Base-by-base conservation (phyloP, 441 rosid genomes). In the Sinapis alba region DNA sequence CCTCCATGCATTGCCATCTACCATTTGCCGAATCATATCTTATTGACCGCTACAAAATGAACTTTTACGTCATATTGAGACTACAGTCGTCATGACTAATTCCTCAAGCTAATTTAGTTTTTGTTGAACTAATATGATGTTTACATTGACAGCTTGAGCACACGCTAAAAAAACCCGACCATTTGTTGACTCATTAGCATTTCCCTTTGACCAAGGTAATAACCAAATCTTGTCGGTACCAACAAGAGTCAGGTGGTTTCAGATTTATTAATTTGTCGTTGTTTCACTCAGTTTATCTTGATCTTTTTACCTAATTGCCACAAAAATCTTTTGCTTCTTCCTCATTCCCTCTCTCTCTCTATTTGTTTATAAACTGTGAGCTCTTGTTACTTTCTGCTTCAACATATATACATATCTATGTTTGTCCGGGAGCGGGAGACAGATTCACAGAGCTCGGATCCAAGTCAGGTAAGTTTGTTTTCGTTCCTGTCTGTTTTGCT, bases 221-320 rank as follows among this genome's bases (percentile, higher is more conserved):
- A 56, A 73, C 59, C 71, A 65, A 73, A 65, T 16, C 32, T 19
- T 65, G 65, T 56, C 76, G 76, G 76, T 24, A 63, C 56, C 76
- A 63, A 53, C 63, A 53, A 71, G 5, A 63, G 36, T 24, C 57
- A 64, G 63, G 45, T 73, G 24, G 18, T 38, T 73, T 36, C 41
- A 13, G 56, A 43, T 53, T 54, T 18, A 34, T n/a, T n/a, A n/a
- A n/a, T 63, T 57, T 62, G 68, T 62, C 62, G 50, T 34, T 30
- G 45, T 7, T 15, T 0, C 0, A 13, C 38, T 7, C 19, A 51
- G 10, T 5, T 6, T 71, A 30, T 34, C 28, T 16, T 51, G 10
- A 6, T 65, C 57, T 41, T 54, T 56, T 65, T 1, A 73, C 72
- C 77, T 65, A 73, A 57, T 74, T 50, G 61, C 26, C 65, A 41